Conservation (phyloP, 2,329 filamentous ascomycete species). For the Biscogniauxia mediterranea region DNA sequence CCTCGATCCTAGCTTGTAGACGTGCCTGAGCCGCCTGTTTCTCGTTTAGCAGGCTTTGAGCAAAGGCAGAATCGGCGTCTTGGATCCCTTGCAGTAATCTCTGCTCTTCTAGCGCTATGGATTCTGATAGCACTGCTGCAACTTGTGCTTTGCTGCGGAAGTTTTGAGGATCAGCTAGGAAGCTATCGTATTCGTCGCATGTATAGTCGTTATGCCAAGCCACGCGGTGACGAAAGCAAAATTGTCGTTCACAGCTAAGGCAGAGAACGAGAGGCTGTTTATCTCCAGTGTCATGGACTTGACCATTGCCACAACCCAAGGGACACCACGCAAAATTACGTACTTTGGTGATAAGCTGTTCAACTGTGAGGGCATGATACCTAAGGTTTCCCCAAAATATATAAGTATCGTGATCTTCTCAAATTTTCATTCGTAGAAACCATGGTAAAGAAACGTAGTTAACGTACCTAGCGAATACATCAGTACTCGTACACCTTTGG, state of each 20-base stretch:
- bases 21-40: constrained; percentile 29
- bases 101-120: constrained; percentile 46
- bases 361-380: constrained; percentile 9
- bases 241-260: constrained; percentile 37
- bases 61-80: constrained; percentile 41
- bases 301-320: constrained; percentile 49
- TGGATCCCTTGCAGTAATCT: constrained; percentile 1
- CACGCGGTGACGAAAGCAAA: constrained; percentile 42
- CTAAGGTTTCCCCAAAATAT: constrained; percentile 2
- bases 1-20: constrained; percentile 17
- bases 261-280: constrained; percentile 43
- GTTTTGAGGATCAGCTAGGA: constrained; percentile 37
- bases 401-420: too few species aligned
- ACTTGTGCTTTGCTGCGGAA: constrained; percentile 39
- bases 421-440: neutral
- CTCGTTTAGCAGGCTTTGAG: constrained; percentile 26
- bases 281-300: constrained; percentile 45
- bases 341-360: constrained; percentile 35
- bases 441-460: constrained; percentile 31
- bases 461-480: constrained; percentile 42
- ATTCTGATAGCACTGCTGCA: constrained; percentile 43
- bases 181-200: constrained; percentile 43
- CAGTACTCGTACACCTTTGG: constrained; percentile 41
- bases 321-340: constrained; percentile 54
- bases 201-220: constrained; percentile 42